Percentiles rank a stretch among this genome's conserved stretches.
phyloP scores from a whole-genome alignment of 2,329 filamentous ascomycete genomes.

The Helicocarpus griseus region DNA sequence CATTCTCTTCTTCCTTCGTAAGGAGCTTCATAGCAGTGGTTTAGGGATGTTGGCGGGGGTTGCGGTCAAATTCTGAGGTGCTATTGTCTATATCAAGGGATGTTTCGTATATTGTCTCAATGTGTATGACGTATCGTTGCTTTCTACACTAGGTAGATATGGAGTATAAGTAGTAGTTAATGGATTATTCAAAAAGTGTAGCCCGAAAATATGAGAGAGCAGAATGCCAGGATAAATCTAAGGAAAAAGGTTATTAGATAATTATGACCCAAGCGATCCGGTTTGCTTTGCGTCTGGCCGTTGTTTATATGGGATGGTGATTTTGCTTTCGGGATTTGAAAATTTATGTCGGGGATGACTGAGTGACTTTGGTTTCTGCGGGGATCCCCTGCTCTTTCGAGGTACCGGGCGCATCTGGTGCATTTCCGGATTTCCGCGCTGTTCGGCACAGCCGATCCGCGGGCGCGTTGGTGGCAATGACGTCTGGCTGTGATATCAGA shows the following conservation, averaged over 20 bases:
- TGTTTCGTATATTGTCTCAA: too few relatives aligned
- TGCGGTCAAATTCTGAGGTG: background rate
- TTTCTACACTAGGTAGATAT: too few relatives aligned
- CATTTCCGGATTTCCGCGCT: background rate
- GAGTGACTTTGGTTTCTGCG: background rate
- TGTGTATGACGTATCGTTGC: too few relatives aligned
- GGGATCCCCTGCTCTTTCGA: background rate
- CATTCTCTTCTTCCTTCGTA: slow-evolving; percentile 82
- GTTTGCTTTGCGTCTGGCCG: background rate
- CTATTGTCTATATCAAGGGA: background rate
- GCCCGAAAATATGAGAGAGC: too few relatives aligned
- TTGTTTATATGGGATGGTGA: background rate
- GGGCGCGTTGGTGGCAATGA: too few relatives aligned
- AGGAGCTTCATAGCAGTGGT: slow-evolving; percentile 73
- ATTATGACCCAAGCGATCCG: background rate
- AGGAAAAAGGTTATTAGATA: too few relatives aligned
- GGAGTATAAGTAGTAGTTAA: too few relatives aligned
- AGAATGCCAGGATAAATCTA: too few relatives aligned
- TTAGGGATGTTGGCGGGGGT: slow-evolving; percentile 5
- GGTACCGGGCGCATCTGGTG: background rate
- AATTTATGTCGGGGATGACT: background rate
- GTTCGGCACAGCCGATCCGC: background rate
- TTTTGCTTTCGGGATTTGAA: background rate
- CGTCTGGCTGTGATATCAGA: background rate
- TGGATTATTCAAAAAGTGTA: too few relatives aligned